Percentiles rank a stretch among this genome's conserved stretches.
Evolutionary conservation across 345 rosid species (phyloP).

Genomic region (Citrus mangshanensis): DNA sequence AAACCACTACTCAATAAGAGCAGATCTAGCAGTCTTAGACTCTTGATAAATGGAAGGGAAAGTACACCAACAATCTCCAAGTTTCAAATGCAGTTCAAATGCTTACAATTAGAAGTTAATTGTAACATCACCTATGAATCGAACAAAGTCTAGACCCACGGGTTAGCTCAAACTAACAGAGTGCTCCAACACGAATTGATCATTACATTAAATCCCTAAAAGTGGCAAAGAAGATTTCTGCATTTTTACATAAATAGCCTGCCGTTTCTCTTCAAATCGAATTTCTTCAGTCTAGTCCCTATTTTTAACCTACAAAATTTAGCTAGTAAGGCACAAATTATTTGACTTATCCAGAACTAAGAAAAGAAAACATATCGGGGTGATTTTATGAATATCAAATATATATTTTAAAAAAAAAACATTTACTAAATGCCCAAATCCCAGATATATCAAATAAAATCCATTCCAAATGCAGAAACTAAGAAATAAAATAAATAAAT

Average conservation of each 20-base stretch:
- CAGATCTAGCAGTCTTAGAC: not conserved
- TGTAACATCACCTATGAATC: not conserved
- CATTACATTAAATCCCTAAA: not conserved
- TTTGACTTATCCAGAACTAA: not conserved
- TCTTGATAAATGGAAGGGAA: not conserved
- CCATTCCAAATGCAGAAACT: not conserved
- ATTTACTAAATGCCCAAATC: not conserved
- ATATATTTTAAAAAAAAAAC: not conserved
- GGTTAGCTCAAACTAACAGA: not conserved
- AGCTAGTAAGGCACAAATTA: not conserved
- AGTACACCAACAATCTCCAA: not conserved
- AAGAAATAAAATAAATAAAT: not conserved
- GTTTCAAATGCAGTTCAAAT: not conserved
- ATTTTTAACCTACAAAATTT: not conserved
- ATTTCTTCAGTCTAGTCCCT: not conserved
- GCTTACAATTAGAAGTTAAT: not conserved
- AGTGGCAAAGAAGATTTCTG: not conserved
- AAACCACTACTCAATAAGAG: not conserved
- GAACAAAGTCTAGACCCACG: not conserved
- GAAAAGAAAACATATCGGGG: not conserved
- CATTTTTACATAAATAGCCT: not conserved
- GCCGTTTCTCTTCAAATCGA: not conserved
- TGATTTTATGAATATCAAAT: not conserved
- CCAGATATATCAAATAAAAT: not conserved
- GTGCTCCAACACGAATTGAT: not conserved